Evolutionary conservation across 345 rosid species (phyloP).

Genomic region (Citrus maxima): DNA sequence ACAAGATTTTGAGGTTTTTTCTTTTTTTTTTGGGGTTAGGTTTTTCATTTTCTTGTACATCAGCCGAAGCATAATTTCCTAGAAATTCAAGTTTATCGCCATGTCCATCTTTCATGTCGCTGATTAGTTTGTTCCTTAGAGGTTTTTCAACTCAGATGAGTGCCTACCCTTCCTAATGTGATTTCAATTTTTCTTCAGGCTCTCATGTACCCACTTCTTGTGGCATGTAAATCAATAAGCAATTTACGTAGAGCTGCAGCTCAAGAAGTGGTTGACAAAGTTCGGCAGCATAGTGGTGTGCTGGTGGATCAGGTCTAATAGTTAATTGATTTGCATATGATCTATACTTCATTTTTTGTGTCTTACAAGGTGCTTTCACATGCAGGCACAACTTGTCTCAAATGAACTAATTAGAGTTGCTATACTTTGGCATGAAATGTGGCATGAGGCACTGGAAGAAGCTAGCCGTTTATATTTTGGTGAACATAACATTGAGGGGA

Average conservation of each 20-base stretch:
- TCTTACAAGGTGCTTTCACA: constrained; percentile 14
- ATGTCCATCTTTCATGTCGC: neutral
- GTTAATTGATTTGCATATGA: constrained; percentile 4
- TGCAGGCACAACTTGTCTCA: constrained; percentile 95
- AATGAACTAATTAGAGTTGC: constrained; percentile 92
- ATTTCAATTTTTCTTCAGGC: constrained; percentile 49
- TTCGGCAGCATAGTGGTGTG: constrained; percentile 87
- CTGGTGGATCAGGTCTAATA: constrained; percentile 86
- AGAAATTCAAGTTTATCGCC: neutral
- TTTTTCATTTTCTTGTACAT: neutral
- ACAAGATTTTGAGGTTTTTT: neutral
- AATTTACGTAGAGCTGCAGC: constrained; percentile 93
- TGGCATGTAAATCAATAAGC: constrained; percentile 98
- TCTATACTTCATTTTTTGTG: neutral
- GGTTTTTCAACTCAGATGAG: neutral
- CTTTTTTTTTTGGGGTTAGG: too few species aligned
- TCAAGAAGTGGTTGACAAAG: constrained; percentile 95
- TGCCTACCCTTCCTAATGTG: constrained; percentile 3
- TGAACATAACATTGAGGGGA: constrained; percentile 94
- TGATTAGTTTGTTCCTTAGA: neutral
- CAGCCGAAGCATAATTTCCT: neutral
- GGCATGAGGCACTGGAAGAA: constrained; percentile 99
- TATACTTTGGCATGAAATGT: constrained; percentile 97
- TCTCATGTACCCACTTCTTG: constrained; percentile 98
- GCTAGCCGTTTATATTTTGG: constrained; percentile 98